Percentiles rank a stretch among this genome's conserved stretches.
These are phyloP conservation scores for Magnusiomyces suaveolens DNA, from an alignment of 1,139 yeast species.

Conservation along the genomic window DNA sequence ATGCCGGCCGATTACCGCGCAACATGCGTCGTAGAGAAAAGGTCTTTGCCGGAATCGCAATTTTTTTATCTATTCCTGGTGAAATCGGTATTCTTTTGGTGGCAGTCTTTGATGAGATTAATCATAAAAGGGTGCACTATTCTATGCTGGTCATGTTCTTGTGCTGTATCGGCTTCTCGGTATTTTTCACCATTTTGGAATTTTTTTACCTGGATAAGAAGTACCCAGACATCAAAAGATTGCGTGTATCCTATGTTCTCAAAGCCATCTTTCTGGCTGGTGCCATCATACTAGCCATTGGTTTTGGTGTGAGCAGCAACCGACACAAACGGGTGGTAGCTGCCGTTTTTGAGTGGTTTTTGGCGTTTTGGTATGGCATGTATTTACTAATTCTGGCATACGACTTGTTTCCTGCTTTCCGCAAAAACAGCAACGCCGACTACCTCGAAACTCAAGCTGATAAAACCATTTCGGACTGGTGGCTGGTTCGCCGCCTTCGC, in stretches of 20 bases:
- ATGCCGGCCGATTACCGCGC: conserved; percentile 45
- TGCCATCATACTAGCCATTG: conserved; percentile 64
- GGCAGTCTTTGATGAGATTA: conserved; percentile 60
- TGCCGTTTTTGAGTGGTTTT: conserved; percentile 67
- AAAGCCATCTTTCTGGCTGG: conserved; percentile 57
- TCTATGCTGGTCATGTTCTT: conserved; percentile 68
- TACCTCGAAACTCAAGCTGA: conserved; percentile 18
- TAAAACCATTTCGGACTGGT: conserved; percentile 1
- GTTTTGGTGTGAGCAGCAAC: conserved; percentile 48
- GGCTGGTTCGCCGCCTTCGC: background rate
- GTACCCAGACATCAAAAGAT: conserved; percentile 34
- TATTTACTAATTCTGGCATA: conserved; percentile 54
- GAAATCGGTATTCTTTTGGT: conserved; percentile 69
- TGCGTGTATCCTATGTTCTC: conserved; percentile 37
- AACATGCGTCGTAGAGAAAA: conserved; percentile 42
- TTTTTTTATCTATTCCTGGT: conserved; percentile 52
- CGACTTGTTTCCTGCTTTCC: conserved; percentile 62
- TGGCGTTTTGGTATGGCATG: conserved; percentile 75
- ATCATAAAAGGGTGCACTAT: conserved; percentile 51
- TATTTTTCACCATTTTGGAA: conserved; percentile 50
- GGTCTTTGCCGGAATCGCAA: conserved; percentile 42
- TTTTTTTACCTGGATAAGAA: conserved; percentile 53
- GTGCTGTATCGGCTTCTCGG: conserved; percentile 56
- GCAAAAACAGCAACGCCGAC: conserved; percentile 15
- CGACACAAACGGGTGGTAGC: conserved; percentile 40